These are phyloP conservation scores for Teratosphaeriaceae sp. DNA, from an alignment of 2,329 filamentous ascomycete species.

Conservation along the genomic window DNA sequence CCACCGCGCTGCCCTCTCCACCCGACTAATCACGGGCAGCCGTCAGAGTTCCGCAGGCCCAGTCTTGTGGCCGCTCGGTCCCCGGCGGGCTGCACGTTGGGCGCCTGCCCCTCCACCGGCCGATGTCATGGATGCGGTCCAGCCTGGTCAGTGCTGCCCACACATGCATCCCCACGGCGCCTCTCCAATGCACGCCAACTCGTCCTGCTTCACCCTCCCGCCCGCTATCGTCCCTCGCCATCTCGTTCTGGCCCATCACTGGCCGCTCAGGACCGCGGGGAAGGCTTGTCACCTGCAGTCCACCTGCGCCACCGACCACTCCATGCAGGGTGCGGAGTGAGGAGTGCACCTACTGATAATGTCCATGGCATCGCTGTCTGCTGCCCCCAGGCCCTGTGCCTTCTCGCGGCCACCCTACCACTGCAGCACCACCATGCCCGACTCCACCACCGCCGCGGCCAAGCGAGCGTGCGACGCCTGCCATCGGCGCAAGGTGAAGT, in stretches of 20 bases:
- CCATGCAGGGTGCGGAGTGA: background rate
- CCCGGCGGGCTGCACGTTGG: background rate
- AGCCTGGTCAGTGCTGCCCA: background rate
- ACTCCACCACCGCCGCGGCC: slow-evolving; percentile 17
- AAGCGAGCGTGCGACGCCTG: slow-evolving; percentile 33
- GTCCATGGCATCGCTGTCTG: background rate
- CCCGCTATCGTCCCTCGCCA: background rate
- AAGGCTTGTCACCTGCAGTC: background rate
- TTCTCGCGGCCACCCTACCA: background rate
- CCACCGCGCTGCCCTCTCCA: no score
- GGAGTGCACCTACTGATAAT: no score
- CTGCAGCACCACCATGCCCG: slow-evolving; percentile 6
- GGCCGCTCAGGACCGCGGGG: background rate
- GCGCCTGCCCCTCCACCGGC: background rate
- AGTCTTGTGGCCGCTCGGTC: background rate
- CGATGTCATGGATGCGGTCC: background rate
- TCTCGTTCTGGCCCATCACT: background rate
- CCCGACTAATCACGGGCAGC: background rate
- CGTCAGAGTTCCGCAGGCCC: background rate
- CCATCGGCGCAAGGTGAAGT: slow-evolving; percentile 46
- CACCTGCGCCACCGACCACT: background rate
- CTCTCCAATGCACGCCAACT: background rate
- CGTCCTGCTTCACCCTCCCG: background rate
- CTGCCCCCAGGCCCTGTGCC: background rate
- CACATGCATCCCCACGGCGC: no score